These are phyloP conservation scores for Aspergillus carbonarius DNA, from an alignment of 2,329 filamentous ascomycete genomes.

Conservation along the genomic window DNA sequence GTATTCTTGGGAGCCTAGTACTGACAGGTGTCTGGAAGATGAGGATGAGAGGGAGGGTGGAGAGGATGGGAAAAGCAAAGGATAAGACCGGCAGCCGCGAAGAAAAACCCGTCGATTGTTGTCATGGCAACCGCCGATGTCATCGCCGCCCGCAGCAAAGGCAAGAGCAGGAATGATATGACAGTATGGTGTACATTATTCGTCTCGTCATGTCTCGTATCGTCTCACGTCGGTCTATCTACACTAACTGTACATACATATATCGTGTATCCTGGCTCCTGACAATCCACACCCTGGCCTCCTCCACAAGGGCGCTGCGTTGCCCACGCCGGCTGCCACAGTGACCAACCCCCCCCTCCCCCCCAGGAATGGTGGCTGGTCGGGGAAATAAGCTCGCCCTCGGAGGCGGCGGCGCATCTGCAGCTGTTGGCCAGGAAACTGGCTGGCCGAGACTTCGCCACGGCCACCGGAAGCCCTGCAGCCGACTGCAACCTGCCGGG, in stretches of 20 bases:
- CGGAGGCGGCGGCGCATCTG: neutral
- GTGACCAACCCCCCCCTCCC: neutral
- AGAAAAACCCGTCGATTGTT: conserved; percentile 40
- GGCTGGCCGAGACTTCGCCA: neutral
- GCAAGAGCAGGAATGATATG: no score
- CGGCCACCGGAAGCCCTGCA: neutral
- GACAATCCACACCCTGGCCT: no score
- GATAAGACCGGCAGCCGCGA: conserved; percentile 22
- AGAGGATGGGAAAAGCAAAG: conserved; percentile 21
- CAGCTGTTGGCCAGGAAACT: neutral
- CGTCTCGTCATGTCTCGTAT: neutral
- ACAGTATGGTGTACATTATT: no score
- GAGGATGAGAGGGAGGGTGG: conserved; percentile 8
- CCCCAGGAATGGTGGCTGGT: neutral
- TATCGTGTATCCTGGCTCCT: neutral
- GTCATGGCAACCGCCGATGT: conserved; percentile 36
- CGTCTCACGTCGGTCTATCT: neutral
- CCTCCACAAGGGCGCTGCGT: no score
- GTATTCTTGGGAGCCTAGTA: neutral
- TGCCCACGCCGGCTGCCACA: neutral
- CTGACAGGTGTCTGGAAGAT: conserved; percentile 5
- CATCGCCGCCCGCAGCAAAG: conserved; percentile 24
- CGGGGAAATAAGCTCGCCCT: neutral
- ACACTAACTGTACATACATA: neutral
- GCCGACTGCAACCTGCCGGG: neutral